These are phyloP conservation scores for Madurella fahalii DNA, from an alignment of 2,329 filamentous ascomycete genomes.

Conservation along the genomic window DNA sequence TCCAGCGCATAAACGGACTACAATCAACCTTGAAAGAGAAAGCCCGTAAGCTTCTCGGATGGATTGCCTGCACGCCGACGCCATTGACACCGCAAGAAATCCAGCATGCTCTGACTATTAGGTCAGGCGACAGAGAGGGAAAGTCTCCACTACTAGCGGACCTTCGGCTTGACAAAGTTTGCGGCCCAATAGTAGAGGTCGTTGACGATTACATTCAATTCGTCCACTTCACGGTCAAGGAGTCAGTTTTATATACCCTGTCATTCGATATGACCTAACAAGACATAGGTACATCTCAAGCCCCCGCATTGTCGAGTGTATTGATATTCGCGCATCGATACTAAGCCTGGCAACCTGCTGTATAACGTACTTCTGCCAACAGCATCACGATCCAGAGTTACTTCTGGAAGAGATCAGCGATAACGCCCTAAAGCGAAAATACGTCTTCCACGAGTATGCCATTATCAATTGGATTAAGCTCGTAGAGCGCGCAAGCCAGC, in stretches of 20 bases:
- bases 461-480: no score
- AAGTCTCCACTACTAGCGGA: not conserved
- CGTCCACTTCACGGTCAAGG: slow-evolving; percentile 33
- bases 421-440: no score
- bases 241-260: slow-evolving; percentile 22
- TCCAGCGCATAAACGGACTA: slow-evolving; percentile 15
- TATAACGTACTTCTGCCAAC: not conserved
- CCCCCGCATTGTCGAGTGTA: not conserved
- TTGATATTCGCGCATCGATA: not conserved
- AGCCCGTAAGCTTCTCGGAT: slow-evolving; percentile 18
- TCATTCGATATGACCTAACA: not conserved
- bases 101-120: slow-evolving; percentile 17
- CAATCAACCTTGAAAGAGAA: slow-evolving; percentile 7
- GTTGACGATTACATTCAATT: slow-evolving; percentile 29
- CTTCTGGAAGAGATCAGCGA: no score
- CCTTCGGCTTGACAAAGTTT: slow-evolving; percentile 20
- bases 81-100: slow-evolving; percentile 21
- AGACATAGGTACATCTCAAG: not conserved
- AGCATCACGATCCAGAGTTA: no score
- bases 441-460: no score
- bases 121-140: not conserved
- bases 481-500: no score
- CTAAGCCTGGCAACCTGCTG: not conserved
- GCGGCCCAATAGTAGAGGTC: slow-evolving; percentile 32
- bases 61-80: slow-evolving; percentile 22